Base-by-base conservation (phyloP, 2,329 filamentous ascomycete genomes). In the Trichoderma breve region DNA sequence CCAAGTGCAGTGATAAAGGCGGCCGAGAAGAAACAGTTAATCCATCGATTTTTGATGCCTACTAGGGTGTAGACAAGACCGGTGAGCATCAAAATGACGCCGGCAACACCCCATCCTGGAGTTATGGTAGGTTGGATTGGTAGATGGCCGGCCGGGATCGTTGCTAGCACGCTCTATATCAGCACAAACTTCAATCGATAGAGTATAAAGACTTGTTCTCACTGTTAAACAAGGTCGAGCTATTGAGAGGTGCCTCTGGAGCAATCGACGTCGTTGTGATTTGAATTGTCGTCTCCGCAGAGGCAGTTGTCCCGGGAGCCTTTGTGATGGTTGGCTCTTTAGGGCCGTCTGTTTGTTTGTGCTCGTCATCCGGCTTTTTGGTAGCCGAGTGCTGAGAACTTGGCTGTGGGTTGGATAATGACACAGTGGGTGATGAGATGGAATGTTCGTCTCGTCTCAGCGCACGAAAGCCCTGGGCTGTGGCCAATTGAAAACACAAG, bases 21-120 rank as follows among this genome's bases (percentile, higher is more conserved):
- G 0, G 91, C 89, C 15, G 94, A 96, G 71, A 97, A 87, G 80
- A 92, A 97, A 18, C 92, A 90, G 78, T 96, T 92, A 14, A 95
- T 86, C 88, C 88, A 91, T 80, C 88, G 87, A 77, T 93, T 93
- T 81, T 93, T 95, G 77, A 97, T 93, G 1, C 95, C 95, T 75
- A 97, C 87, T 24, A 97, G 81, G 8, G 89, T 87, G 78, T 96
- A 92, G 7, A 88, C 84, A 9, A 87, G 78, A n/a, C 95, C 95
- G 9, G 90, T 88, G 4, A 90, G 79, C 57, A 98, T 85, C 73
- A 98, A 85, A 64, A 98, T 84, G 24, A 91, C 88, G 28, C 95
- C 95, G 39, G 90, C 91, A 63, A 98, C 88, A 3, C 90, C 93
- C 82, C 93, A 90, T 53, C 91, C 94, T 3, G 95, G 94, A 2